Evolutionary conservation across 345 rosid genomes (phyloP).

Genomic region (Eucalyptus sideroxylon): DNA sequence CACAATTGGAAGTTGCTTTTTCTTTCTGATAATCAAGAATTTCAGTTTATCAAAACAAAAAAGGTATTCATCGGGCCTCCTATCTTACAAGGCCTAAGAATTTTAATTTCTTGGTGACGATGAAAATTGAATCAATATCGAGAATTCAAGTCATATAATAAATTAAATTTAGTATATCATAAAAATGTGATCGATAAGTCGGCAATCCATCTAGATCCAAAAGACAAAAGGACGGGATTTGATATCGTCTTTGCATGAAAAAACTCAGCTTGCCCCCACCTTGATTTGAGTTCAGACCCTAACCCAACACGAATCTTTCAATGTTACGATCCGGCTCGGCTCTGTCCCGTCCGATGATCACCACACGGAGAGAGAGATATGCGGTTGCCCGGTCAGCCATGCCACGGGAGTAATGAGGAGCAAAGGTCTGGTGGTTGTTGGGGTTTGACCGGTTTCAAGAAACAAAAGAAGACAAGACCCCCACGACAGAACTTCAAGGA

Average conservation of each 20-base stretch:
- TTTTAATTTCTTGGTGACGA: not conserved
- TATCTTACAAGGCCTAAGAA: not conserved
- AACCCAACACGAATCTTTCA: not conserved
- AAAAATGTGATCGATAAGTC: not conserved
- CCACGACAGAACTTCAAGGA: not conserved
- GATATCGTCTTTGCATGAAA: not conserved
- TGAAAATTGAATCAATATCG: not conserved
- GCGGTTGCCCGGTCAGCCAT: not conserved
- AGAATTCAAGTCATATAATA: not conserved
- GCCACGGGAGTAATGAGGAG: not conserved
- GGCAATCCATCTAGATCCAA: not conserved
- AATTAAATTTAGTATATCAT: not conserved
- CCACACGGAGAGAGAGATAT: not conserved
- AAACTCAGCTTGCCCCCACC: not conserved
- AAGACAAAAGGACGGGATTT: not conserved
- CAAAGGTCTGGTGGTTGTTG: not conserved
- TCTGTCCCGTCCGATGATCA: not conserved
- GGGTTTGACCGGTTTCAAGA: not conserved
- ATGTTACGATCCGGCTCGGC: not conserved
- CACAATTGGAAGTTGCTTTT: not conserved
- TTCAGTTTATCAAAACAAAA: not conserved
- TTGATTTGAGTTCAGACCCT: not conserved
- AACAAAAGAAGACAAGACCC: not conserved
- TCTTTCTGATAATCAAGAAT: not conserved
- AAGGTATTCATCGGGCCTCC: not conserved